Evolutionary conservation across 1,139 yeast genomes (phyloP).

Genomic region (Taphrina deformans): DNA sequence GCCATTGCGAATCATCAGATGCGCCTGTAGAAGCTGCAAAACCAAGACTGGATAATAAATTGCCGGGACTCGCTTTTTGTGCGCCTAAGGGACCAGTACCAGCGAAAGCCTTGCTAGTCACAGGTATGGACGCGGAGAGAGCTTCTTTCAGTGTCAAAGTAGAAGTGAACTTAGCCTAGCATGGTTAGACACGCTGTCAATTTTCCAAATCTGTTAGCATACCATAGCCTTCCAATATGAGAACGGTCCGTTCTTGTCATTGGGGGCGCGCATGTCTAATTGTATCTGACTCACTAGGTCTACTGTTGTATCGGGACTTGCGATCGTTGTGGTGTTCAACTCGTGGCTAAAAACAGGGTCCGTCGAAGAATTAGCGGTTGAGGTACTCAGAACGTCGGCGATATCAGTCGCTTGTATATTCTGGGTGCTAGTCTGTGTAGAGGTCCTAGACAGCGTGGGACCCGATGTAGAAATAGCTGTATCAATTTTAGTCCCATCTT

Average conservation of each 20-base stretch:
- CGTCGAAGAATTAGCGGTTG: neutral
- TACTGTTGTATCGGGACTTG: neutral
- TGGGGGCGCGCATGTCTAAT: neutral
- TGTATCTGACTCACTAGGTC: neutral
- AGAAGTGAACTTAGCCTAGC: constrained; percentile 17
- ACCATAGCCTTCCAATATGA: constrained; percentile 13
- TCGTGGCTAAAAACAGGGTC: too few relatives aligned
- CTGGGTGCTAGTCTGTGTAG: neutral
- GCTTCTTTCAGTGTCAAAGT: constrained; percentile 20
- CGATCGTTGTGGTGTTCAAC: neutral
- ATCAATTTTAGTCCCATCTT: neutral
- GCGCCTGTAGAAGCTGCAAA: constrained; percentile 33
- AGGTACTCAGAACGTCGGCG: too few relatives aligned
- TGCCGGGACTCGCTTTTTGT: neutral
- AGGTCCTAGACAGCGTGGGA: too few relatives aligned
- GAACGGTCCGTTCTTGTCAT: constrained; percentile 12
- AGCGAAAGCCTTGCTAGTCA: neutral
- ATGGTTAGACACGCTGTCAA: neutral
- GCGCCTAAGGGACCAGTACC: neutral
- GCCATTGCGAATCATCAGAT: constrained; percentile 29
- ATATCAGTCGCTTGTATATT: neutral
- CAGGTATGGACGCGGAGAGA: neutral
- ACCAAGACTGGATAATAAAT: neutral
- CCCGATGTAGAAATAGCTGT: neutral
- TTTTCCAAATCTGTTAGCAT: neutral